Base-by-base conservation (phyloP, 169 alveolate species). In the Cryptosporidium ubiquitum region DNA sequence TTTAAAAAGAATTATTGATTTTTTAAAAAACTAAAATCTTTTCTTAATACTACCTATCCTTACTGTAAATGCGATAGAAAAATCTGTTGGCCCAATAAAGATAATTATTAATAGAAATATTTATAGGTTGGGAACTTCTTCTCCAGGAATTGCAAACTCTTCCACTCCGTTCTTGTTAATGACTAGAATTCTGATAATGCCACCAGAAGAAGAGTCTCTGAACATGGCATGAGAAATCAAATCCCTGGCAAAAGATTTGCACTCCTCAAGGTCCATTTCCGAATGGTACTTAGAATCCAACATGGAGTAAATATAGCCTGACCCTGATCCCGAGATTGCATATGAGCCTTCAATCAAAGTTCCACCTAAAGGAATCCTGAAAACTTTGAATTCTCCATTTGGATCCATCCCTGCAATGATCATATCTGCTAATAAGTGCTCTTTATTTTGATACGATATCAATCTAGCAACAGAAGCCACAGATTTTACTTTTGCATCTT, bases 321-420 rank as follows among this genome's bases (percentile, higher is more conserved):
- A 95, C 5, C 99, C 99, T 14, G 97, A 93, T 33, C 99, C 99
- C 52, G 96, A 95, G 55, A 96, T 96, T 14, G 97, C 97, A 73
- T 79, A 95, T 61, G 94, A 93, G 39, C 91, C 84, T 57, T 94
- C 94, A 52, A 95, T 75, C 69, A 95, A 71, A 3, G 97, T 92
- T 35, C 99, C 99, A 14, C 98, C 98, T 49, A 95, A 85, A 3
- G 97, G 96, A 47, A 96, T 93, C 66, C 93, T 86, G 91, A 95
- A 97, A 71, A 96, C 92, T 85, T 96, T 93, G 49, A 95, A 95
- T 52, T 96, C 94, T 39, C 91, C 93, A 37, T 84, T 91, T 68
- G 92, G 86, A 84, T 96, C 98, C 79, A 91, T 94, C 26, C 99
- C 99, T 4, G 97, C 98, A 61, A 97, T 93, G 29, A 97, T 96